Conservation (phyloP, 495 filamentous ascomycete genomes). For the Penicillium lagena region DNA sequence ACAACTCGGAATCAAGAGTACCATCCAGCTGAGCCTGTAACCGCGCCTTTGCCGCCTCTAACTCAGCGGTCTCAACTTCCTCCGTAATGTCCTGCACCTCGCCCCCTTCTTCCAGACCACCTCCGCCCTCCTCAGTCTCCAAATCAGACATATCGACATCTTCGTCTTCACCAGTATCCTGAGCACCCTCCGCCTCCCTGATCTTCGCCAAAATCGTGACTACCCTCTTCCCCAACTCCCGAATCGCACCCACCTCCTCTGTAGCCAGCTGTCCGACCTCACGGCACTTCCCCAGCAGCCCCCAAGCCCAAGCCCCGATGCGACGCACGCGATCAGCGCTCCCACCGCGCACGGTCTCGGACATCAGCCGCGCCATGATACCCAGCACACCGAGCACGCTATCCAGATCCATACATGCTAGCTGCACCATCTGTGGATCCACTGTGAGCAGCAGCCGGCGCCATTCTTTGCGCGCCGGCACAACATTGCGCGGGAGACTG, state of each 20-base stretch:
- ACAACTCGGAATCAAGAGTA: constrained; percentile 5
- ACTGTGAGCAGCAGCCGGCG: constrained; percentile 43
- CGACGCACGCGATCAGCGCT: constrained; percentile 41
- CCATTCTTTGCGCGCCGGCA: constrained; percentile 38
- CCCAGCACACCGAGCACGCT: constrained; percentile 48
- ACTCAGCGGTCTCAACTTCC: constrained; percentile 8
- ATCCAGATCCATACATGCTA: constrained; percentile 61
- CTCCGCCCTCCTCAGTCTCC: constrained; percentile 22
- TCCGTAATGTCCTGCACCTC: constrained; percentile 9
- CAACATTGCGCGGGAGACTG: constrained; percentile 40
- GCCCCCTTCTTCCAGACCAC: constrained; percentile 6
- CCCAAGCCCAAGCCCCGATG: constrained; percentile 46
- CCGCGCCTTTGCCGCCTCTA: constrained; percentile 55
- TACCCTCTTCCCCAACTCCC: constrained; percentile 41
- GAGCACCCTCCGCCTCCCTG: constrained; percentile 30
- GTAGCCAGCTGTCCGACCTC: constrained; percentile 41
- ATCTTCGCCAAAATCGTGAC: constrained; percentile 35
- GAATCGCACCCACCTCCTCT: constrained; percentile 47
- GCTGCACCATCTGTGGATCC: constrained; percentile 59
- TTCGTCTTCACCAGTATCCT: constrained; percentile 7
- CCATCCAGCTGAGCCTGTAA: constrained; percentile 44
- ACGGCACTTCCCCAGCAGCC: constrained; percentile 40
- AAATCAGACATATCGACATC: constrained; percentile 13
- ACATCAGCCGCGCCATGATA: constrained; percentile 33
- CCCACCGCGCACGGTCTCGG: constrained; percentile 34